phyloP scores from a whole-genome alignment of 352 stramenopile species.

The Thalassiosira hispida region DNA sequence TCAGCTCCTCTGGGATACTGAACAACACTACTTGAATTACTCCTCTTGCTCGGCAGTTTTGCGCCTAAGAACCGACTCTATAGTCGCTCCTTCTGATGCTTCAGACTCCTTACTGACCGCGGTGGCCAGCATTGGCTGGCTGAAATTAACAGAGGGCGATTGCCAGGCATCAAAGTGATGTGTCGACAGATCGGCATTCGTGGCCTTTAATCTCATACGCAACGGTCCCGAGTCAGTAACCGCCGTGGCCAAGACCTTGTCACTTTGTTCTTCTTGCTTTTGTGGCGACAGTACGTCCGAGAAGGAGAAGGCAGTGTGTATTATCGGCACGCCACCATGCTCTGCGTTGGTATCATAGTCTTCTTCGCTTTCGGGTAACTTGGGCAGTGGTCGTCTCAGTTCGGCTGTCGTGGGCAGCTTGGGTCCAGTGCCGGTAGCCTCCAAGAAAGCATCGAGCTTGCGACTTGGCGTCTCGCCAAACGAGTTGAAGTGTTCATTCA shows the following conservation, averaged over 20 bases:
- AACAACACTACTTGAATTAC: background rate
- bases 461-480: slow-evolving; percentile 42
- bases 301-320: slow-evolving; percentile 45
- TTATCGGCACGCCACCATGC: slow-evolving; percentile 13
- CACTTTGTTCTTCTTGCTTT: slow-evolving; percentile 17
- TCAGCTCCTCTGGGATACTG: background rate
- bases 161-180: slow-evolving; percentile 58
- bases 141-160: slow-evolving; percentile 27
- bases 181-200: slow-evolving; percentile 39
- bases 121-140: background rate
- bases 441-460: slow-evolving; percentile 42
- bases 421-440: slow-evolving; percentile 18
- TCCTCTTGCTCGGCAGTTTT: background rate
- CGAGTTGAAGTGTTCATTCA: slow-evolving; percentile 21
- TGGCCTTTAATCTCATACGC: slow-evolving; percentile 49
- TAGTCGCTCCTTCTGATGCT: background rate
- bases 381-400: slow-evolving; percentile 5
- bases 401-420: slow-evolving; percentile 29
- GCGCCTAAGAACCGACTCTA: background rate
- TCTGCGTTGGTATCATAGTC: slow-evolving; percentile 6
- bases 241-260: slow-evolving; percentile 10
- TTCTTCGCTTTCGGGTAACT: slow-evolving; percentile 22
- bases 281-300: slow-evolving; percentile 46
- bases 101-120: background rate
- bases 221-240: slow-evolving; percentile 54